Percentiles rank a stretch among this genome's conserved stretches.
phyloP scores from a whole-genome alignment of 75 land plant genomes.

The Gnetum montanum region DNA sequence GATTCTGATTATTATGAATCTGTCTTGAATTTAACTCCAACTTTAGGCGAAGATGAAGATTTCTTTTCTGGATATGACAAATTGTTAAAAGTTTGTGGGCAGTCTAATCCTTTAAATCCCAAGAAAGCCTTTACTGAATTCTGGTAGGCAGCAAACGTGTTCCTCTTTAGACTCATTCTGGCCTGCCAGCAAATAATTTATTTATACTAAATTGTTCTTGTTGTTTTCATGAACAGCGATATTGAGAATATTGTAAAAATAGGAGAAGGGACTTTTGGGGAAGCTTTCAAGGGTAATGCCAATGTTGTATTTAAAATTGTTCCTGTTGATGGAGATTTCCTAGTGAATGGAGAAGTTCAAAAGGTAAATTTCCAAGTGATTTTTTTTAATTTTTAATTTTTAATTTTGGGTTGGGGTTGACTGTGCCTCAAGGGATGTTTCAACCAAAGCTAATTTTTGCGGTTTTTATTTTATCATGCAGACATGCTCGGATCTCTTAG shows the following conservation, averaged over 20 bases:
- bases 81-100: slow-evolving; percentile 57
- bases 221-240: slow-evolving; percentile 28
- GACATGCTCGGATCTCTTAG: slow-evolving; percentile 77
- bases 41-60: slow-evolving; percentile 8
- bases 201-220: not conserved
- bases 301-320: slow-evolving; percentile 92
- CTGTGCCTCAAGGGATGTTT: no score
- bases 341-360: slow-evolving; percentile 89
- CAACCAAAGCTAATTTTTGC: no score
- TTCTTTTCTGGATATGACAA: slow-evolving; percentile 29
- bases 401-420: no score
- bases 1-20: no score
- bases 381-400: no score
- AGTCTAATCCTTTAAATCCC: slow-evolving; percentile 39
- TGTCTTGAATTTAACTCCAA: no score
- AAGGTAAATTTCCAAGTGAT: no score
- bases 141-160: no score
- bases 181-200: no score
- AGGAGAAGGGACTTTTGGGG: slow-evolving; percentile 99
- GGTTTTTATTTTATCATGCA: slow-evolving; percentile 28
- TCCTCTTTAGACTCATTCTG: no score
- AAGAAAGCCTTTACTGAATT: slow-evolving; percentile 49
- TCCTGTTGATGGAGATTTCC: slow-evolving; percentile 84
- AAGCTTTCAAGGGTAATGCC: slow-evolving; percentile 73
- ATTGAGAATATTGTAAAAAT: slow-evolving; percentile 47